Evolutionary conservation across 2,329 filamentous ascomycete genomes (phyloP), one percentile per base, ranked within the genome.

Genomic region (Hypocrella siamensis): DNA sequence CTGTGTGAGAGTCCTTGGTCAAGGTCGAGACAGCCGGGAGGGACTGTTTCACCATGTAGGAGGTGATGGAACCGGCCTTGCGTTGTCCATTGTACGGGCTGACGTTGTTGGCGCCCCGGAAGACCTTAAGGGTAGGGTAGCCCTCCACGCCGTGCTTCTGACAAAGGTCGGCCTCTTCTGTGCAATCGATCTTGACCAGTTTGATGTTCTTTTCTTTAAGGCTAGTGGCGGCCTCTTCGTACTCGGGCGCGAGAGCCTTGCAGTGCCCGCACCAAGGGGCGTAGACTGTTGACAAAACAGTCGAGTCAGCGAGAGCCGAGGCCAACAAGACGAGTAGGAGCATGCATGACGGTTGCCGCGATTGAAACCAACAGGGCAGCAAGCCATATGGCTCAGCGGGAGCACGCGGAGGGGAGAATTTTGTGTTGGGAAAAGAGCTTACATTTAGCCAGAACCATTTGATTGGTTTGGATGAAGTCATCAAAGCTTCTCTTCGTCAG

Each of bases 41-140:
- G 17, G 83, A 82, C 65, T 96, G 90, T 74, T 96, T 98, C 57
- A 84, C 79, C 90, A 98, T 98, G 70, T 93, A 96, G 17, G 76
- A 78, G 30, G 70, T 68, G 53, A 78, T 77, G 40, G 67, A 69
- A 58, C 73, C 75, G 42, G 86, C 78, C 69, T 96, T 93, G 58
- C 90, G 75, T 60, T 84, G 79, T 52, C 90, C 90, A 47, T 68
- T 67, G 65, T 98, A 98, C 41, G 86, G 79, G 42, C 72, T 67
- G 53, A 83, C 61, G 54, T 79, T 83, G 9, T 94, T 83, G 27
- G 63, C 60, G 46, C 90, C 88, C 49, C 88, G 84, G 85, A 98
- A 98, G 62, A 98, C 75, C 77, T 96, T 98, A 54, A 98, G 75
- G 44, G 90, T 98, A 40, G 90, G 90, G 70, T 98, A 98, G 43